Conservation (phyloP, 208 protist genomes). For the Leishmania martiniquensis region DNA sequence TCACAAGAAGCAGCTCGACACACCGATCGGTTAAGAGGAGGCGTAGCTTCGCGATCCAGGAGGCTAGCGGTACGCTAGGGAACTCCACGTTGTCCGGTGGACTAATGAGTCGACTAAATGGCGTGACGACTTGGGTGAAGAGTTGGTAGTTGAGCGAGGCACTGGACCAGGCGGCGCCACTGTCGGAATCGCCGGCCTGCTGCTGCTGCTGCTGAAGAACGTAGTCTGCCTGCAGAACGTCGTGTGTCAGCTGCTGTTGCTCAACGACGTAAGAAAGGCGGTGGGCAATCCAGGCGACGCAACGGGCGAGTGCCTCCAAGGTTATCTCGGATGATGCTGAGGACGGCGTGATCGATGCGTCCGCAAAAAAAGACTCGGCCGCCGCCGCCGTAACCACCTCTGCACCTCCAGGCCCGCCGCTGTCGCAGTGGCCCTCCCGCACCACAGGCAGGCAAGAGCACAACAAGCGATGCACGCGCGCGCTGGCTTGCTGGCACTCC, state of each 20-base stretch:
- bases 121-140: conserved; percentile 55
- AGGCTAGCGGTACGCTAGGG: conserved; percentile 37
- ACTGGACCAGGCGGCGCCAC: conserved; percentile 1
- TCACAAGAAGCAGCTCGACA: conserved; percentile 25
- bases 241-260: conserved; percentile 44
- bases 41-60: conserved; percentile 45
- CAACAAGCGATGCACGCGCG: conserved; percentile 53
- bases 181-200: not conserved
- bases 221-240: conserved; percentile 44
- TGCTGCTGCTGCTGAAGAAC: conserved; percentile 21
- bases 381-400: not conserved
- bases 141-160: conserved; percentile 53
- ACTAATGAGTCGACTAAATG: conserved; percentile 79
- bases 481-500: conserved; percentile 38
- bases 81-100: conserved; percentile 53
- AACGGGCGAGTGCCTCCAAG: conserved; percentile 66
- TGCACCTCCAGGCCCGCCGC: not conserved
- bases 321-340: conserved; percentile 39
- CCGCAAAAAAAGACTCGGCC: not conserved
- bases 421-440: conserved; percentile 16
- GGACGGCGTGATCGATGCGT: not conserved
- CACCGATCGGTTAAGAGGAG: conserved; percentile 35
- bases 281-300: conserved; percentile 55
- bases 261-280: conserved; percentile 54
- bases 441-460: conserved; percentile 43